Evolutionary conservation across 106 monocot species (phyloP).

Genomic region (Iris macrosiphon): DNA sequence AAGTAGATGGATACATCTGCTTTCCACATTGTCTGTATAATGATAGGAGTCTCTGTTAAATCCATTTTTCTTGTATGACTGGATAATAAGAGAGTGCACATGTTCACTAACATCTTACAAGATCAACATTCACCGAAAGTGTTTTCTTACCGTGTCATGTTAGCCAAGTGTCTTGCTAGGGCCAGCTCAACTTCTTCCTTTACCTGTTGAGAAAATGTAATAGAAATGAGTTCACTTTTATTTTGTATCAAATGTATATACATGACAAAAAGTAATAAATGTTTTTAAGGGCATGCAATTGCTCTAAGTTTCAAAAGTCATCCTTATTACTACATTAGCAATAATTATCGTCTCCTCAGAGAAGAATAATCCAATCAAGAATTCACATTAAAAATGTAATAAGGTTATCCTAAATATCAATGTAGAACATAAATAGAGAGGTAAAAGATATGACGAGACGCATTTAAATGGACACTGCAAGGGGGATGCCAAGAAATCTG

Average conservation of each 20-base stretch:
- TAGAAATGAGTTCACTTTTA: background rate
- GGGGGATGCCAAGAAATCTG: too few species aligned
- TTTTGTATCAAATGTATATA: constrained; percentile 3
- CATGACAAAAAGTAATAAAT: too few species aligned
- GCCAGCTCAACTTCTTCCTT: constrained; percentile 97
- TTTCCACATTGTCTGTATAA: constrained; percentile 58
- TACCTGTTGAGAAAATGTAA: constrained; percentile 51
- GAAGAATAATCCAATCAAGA: too few species aligned
- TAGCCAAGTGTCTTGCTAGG: constrained; percentile 46
- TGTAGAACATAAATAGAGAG: too few species aligned
- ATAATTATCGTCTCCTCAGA: too few species aligned
- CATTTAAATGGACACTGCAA: too few species aligned
- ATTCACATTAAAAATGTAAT: too few species aligned
- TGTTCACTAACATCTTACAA: background rate
- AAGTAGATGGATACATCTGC: constrained; percentile 45
- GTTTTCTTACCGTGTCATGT: constrained; percentile 50
- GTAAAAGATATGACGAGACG: too few species aligned
- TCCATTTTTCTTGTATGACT: constrained; percentile 1
- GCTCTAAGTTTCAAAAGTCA: too few species aligned
- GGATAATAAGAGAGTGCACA: background rate
- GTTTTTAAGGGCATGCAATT: too few species aligned
- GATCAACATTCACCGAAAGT: background rate
- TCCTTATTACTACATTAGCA: too few species aligned
- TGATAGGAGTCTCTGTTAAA: constrained; percentile 6
- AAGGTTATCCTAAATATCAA: too few species aligned